A percentile compares a stretch with the other conserved stretches of the same genome.
These are phyloP conservation scores for Hericium coralloides DNA, from an alignment of 768 basidiomycete genomes.

Conservation along the genomic window DNA sequence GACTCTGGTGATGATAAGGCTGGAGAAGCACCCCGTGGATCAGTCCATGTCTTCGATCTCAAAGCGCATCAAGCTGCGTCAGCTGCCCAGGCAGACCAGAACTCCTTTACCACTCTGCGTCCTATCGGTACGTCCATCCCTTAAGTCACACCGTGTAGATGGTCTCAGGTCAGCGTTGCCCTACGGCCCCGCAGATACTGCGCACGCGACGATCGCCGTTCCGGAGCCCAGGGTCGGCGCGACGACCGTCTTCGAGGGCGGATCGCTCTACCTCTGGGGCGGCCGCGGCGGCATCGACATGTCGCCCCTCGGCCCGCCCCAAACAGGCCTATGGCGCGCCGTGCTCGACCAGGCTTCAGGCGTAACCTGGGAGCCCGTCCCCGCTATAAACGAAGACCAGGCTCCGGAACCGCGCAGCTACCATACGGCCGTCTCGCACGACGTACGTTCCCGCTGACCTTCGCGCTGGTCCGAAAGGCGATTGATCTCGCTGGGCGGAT, in stretches of 20 bases:
- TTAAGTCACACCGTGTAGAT: background rate
- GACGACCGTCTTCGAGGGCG: slow-evolving; percentile 12
- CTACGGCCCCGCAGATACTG: too few species aligned
- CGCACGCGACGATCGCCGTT: background rate
- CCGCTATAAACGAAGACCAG: slow-evolving; percentile 17
- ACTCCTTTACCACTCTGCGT: background rate
- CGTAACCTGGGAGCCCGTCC: background rate
- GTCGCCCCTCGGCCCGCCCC: slow-evolving; percentile 24
- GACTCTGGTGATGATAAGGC: slow-evolving; percentile 16
- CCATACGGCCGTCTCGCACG: slow-evolving; percentile 24
- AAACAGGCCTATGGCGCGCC: slow-evolving; percentile 5
- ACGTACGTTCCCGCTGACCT: slow-evolving; percentile 16
- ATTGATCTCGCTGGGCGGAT: slow-evolving; percentile 19
- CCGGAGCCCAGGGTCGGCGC: slow-evolving; percentile 1
- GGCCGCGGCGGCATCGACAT: slow-evolving; percentile 34
- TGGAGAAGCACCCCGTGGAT: background rate
- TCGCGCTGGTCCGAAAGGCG: slow-evolving; percentile 15
- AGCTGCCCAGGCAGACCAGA: background rate
- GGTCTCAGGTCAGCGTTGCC: too few species aligned
- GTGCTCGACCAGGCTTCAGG: background rate
- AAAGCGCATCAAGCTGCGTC: background rate
- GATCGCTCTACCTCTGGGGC: slow-evolving; percentile 34
- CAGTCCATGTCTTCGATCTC: background rate
- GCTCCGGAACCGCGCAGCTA: slow-evolving; percentile 27
- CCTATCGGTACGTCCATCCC: background rate